Conservation (phyloP, 805 yeast species). For the Candida silvicultrix region DNA sequence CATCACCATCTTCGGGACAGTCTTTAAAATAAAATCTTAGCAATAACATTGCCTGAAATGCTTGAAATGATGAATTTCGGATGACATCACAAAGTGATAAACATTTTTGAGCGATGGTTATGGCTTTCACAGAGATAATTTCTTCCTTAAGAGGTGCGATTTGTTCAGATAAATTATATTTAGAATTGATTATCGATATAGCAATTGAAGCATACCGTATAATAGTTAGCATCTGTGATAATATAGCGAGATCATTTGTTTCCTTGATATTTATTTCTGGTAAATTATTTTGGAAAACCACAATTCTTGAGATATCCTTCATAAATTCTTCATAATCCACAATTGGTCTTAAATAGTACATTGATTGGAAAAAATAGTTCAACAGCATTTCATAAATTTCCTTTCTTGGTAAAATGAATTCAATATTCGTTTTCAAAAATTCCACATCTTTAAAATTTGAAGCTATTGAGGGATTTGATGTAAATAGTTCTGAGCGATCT, state of each 20-base stretch:
- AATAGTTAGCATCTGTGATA: background rate
- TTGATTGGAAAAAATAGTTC: background rate
- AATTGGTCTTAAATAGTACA: background rate
- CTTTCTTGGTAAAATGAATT: background rate
- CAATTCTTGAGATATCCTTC: background rate
- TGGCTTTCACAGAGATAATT: background rate
- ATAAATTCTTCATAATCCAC: background rate
- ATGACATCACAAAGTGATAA: background rate
- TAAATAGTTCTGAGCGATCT: background rate
- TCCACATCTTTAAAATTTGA: background rate
- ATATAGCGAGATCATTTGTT: background rate
- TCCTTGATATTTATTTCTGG: background rate
- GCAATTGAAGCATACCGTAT: background rate
- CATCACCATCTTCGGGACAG: slow-evolving; percentile 1
- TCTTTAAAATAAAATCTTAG: background rate
- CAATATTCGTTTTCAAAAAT: background rate
- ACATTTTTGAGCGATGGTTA: background rate
- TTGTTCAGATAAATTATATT: background rate
- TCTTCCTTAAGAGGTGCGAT: background rate
- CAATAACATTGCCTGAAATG: slow-evolving; percentile 6
- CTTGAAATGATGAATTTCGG: background rate
- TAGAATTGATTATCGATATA: background rate
- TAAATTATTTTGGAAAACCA: background rate
- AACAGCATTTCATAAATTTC: background rate
- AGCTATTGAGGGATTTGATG: background rate